These are phyloP conservation scores for Sporothrix variecibatus DNA, from an alignment of 2,329 filamentous ascomycete species.

Conservation along the genomic window DNA sequence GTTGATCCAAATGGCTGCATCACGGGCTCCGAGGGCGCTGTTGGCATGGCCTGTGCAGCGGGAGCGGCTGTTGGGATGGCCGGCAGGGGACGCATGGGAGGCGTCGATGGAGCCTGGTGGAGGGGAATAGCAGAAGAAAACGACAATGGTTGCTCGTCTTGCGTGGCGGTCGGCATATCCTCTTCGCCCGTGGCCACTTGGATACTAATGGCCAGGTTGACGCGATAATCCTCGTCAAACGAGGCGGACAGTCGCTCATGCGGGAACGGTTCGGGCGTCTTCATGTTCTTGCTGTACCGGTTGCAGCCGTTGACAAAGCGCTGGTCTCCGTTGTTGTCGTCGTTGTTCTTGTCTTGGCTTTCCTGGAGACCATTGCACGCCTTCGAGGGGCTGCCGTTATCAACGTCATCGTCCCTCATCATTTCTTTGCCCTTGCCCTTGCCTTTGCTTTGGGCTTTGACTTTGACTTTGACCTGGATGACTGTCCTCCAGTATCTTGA, in stretches of 20 bases:
- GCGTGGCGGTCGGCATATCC: not conserved
- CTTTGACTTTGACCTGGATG: not conserved
- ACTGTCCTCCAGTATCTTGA: not conserved
- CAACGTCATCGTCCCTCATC: not conserved
- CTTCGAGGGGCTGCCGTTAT: not conserved
- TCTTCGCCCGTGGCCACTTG: not conserved
- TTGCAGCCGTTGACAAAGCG: not conserved
- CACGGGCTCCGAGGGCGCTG: not conserved
- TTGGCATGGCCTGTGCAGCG: not conserved
- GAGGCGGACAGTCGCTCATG: conserved; percentile 19
- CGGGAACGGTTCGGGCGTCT: not conserved
- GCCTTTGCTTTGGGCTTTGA: not conserved
- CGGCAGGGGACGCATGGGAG: not conserved
- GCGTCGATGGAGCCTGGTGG: not conserved
- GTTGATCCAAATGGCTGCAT: not conserved
- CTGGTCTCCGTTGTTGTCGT: not conserved
- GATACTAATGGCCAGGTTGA: not conserved
- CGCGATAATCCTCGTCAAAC: conserved; percentile 15
- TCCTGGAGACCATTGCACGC: not conserved
- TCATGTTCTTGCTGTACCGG: not conserved
- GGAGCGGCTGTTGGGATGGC: not conserved
- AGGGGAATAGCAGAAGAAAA: not conserved
- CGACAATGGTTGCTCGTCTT: not conserved
- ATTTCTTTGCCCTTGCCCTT: not conserved
- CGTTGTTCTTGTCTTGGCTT: not conserved